Base-by-base conservation (phyloP, 306 rosid genomes). In the Ormosia semicastrata region DNA sequence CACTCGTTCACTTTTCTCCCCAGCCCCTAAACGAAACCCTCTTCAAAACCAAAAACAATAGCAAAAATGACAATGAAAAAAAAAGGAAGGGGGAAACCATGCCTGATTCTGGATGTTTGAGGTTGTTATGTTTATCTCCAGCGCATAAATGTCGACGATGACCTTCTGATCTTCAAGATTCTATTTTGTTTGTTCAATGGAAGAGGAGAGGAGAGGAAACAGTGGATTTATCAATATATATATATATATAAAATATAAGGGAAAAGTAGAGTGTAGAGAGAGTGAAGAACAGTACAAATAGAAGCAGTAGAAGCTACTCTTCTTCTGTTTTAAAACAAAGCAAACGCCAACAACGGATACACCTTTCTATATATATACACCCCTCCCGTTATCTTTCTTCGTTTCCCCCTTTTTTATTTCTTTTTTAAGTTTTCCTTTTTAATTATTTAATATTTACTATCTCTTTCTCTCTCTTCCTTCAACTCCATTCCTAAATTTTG, bases 291-390 rank as follows among this genome's bases (percentile, higher is more conserved):
- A n/a, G 59, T 36, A 78, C 81, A 76, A 82, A 82, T 50, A 9
- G 52, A 3, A 74, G 82, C 50, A 84, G 91, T 84, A 85, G 91
- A 75, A 86, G 84, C 92, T 79, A 89, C 92, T 88, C 85, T 88
- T 78, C 66, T 75, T 81, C 75, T 44, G 85, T 85, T 89, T 85
- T 63, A 86, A 91, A 84, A 71, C 77, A 73, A 82, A 84, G 87
- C 70, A 73, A 84, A 40, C 75, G 62, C 53, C 69, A 83, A 70
- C 66, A 9, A 57, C 1, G 33, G 58, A 6, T 9, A 10, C 3
- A 29, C 47, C 0, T 57, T 7, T 32, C 47, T n/a, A 15, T 24
- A 24, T 30, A 43, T 15, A 69, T 32, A 54, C 6, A 13, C 3
- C 43, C 32, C 36, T 5, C 43, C 3, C 24, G 24, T 24, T 63